Base-by-base conservation (phyloP, 345 rosid species). In the Dipteronia dyeriana region DNA sequence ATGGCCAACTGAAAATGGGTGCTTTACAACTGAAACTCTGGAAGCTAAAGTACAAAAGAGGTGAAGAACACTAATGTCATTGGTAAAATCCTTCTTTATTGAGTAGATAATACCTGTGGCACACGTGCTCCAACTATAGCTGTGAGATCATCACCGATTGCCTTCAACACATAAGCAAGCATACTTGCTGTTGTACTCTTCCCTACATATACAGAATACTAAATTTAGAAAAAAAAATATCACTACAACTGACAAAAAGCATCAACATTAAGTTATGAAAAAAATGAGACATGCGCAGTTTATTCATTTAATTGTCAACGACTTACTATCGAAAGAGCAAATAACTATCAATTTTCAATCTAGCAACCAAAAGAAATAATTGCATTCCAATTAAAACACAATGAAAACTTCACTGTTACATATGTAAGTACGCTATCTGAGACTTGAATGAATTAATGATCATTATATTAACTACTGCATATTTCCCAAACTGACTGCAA, bases 81-180 rank as follows among this genome's bases (percentile, higher is more conserved):
- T 0, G 11, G 0, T 1, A 19, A 38, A 9, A 2, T 54, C 19
- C 3, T 41, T 43, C 25, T 43, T 56, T 19, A 17, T 29, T 4
- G 1, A 38, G 38, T 29, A 65, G 73, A 69, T 34, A 64, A 7
- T 74, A 81, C 85, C 80, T 85, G 82, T 16, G 81, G 81, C 54
- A 82, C 82, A 22, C 69, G n/a, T 7, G 85, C 83, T 72, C 87
- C 87, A 53, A 85, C 53, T 54, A 82, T 64, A 75, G 83, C 87
- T 20, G 74, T 77, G n/a, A 82, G 75, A 75, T 82, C 80, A 77
- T 82, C 78, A 62, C 82, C 82, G 71, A 82, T 77, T 75, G 76
- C 75, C 63, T 82, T 77, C 74, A 82, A 73, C 75, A 77, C 83
- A 82, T 82, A 85, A 51, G 83, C 83, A 66, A 82, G 83, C 82